Percentiles rank a stretch among this genome's conserved stretches.
These are phyloP conservation scores for Clonostachys byssicola DNA, from an alignment of 2,329 filamentous ascomycete species.

Conservation along the genomic window DNA sequence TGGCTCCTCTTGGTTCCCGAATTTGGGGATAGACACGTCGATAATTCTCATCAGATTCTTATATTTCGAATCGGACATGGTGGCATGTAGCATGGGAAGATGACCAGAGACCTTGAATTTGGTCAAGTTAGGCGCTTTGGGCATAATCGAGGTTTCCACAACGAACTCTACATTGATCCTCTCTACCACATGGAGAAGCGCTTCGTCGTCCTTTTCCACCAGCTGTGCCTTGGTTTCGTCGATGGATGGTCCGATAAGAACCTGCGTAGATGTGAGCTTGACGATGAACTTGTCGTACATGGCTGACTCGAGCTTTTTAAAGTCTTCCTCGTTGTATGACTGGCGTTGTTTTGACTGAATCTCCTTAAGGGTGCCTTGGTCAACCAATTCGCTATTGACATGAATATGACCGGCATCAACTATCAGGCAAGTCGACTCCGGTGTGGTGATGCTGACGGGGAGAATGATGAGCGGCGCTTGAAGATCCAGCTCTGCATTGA, in stretches of 20 bases:
- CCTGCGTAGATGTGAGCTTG: constrained; percentile 89
- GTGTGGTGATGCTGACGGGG: constrained; percentile 82
- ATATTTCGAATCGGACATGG: constrained; percentile 92
- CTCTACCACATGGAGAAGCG: constrained; percentile 85
- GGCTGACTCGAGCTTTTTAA: constrained; percentile 78
- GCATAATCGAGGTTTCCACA: constrained; percentile 95
- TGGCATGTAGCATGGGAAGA: constrained; percentile 85
- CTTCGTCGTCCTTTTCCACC: constrained; percentile 59
- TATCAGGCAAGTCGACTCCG: constrained; percentile 83
- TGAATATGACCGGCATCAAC: constrained; percentile 95
- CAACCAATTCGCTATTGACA: constrained; percentile 89
- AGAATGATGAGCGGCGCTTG: constrained; percentile 96
- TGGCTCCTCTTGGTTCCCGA: constrained; percentile 38
- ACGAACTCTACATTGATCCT: constrained; percentile 97
- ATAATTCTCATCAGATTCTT: constrained; percentile 96
- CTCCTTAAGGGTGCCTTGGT: constrained; percentile 83
- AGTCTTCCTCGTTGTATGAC: constrained; percentile 84
- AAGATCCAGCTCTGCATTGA: constrained; percentile 92
- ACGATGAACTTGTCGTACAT: constrained; percentile 98
- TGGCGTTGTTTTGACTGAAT: constrained; percentile 88
- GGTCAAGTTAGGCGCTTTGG: constrained; percentile 88
- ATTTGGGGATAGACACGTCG: constrained; percentile 88
- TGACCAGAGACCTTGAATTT: constrained; percentile 90
- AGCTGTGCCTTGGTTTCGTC: constrained; percentile 85
- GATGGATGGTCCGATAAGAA: constrained; percentile 91